Conservation (phyloP, 257 asterid species). For the Lycium ferocissimum region DNA sequence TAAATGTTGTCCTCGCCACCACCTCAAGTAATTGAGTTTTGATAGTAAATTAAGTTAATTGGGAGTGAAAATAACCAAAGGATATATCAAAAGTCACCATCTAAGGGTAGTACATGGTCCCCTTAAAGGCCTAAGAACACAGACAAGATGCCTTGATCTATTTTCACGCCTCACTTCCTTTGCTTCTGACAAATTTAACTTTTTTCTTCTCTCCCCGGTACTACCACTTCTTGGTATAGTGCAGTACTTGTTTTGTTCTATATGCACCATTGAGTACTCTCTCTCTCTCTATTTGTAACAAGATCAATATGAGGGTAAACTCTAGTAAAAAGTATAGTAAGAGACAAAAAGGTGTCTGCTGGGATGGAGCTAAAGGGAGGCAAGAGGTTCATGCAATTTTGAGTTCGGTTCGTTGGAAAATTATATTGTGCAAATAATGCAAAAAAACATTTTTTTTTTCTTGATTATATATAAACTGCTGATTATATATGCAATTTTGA, state of each 20-base stretch:
- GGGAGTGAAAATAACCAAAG: too few relatives aligned
- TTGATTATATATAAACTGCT: too few relatives aligned
- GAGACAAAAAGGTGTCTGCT: not conserved
- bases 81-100: not conserved
- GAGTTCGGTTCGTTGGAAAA: too few relatives aligned
- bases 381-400: too few relatives aligned
- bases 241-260: not conserved
- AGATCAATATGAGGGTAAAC: not conserved
- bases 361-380: not conserved
- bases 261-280: not conserved
- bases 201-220: not conserved
- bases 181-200: not conserved
- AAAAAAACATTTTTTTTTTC: too few relatives aligned
- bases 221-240: not conserved
- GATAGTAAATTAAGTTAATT: too few relatives aligned
- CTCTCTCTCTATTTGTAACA: not conserved
- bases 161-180: not conserved
- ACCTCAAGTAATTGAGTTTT: too few relatives aligned
- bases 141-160: slow-evolving; percentile 6
- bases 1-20: too few relatives aligned
- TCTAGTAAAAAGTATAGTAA: not conserved
- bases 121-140: not conserved
- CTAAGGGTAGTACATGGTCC: slow-evolving; percentile 9
- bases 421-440: too few relatives aligned
- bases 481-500: not conserved